Evolutionary conservation across 768 basidiomycete genomes (phyloP).

Genomic region (Dacryopinax spathularia): DNA sequence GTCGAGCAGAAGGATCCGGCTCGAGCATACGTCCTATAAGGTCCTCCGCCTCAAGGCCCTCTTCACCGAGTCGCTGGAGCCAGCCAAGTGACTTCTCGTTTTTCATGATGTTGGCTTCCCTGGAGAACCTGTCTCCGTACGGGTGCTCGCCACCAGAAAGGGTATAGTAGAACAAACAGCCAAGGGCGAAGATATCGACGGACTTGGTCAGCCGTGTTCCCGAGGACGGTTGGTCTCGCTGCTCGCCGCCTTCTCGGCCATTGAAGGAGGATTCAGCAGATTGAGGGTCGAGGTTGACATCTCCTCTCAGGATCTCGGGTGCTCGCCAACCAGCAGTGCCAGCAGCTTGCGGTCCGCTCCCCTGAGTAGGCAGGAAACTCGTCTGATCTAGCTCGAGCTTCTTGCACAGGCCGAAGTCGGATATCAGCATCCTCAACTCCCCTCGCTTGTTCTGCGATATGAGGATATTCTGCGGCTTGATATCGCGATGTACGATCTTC

Average conservation of each 20-base stretch:
- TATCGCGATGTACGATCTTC: slow-evolving; percentile 95
- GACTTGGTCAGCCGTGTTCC: slow-evolving; percentile 72
- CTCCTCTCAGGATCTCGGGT: slow-evolving; percentile 86
- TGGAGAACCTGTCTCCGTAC: slow-evolving; percentile 81
- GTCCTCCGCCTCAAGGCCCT: slow-evolving; percentile 79
- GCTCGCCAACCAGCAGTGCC: slow-evolving; percentile 97
- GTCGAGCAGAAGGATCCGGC: slow-evolving; percentile 62
- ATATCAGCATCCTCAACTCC: slow-evolving; percentile 71
- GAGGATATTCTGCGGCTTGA: slow-evolving; percentile 96
- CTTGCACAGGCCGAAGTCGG: slow-evolving; percentile 94
- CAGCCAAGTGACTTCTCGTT: slow-evolving; percentile 55
- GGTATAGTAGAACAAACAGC: slow-evolving; percentile 89
- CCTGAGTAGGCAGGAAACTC: slow-evolving; percentile 79
- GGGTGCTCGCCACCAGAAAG: slow-evolving; percentile 85
- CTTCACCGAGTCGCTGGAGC: slow-evolving; percentile 74
- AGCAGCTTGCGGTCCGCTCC: slow-evolving; percentile 70
- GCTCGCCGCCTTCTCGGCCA: slow-evolving; percentile 9
- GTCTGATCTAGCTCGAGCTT: slow-evolving; percentile 92
- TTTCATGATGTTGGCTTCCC: slow-evolving; percentile 88
- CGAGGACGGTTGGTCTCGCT: background rate
- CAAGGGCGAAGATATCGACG: slow-evolving; percentile 92
- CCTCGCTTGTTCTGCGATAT: slow-evolving; percentile 56
- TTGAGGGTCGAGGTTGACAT: slow-evolving; percentile 78
- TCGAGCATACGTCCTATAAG: slow-evolving; percentile 68
- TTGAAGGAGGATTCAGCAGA: slow-evolving; percentile 21